phyloP scores from a whole-genome alignment of 768 basidiomycete genomes.

The Strobilomyces echinocephalus region DNA sequence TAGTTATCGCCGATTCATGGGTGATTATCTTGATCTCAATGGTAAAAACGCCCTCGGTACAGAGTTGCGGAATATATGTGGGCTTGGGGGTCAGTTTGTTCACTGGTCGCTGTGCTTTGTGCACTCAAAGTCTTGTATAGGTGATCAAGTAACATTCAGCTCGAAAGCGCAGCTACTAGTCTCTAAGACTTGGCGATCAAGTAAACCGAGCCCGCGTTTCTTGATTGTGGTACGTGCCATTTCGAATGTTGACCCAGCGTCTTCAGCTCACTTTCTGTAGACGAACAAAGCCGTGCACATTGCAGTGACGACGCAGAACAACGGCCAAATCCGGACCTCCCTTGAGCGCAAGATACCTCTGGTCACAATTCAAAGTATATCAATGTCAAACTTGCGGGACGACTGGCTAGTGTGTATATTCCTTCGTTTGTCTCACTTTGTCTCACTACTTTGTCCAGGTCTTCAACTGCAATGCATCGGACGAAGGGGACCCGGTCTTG shows the following conservation, averaged over 20 bases:
- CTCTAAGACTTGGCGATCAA: slow-evolving; percentile 80
- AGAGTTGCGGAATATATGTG: slow-evolving; percentile 67
- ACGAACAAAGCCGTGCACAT: slow-evolving; percentile 77
- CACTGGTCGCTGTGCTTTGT: background rate
- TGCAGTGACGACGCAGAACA: slow-evolving; percentile 54
- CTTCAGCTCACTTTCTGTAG: slow-evolving; percentile 7
- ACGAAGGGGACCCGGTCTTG: slow-evolving; percentile 94
- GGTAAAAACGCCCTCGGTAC: slow-evolving; percentile 74
- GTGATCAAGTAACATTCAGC: slow-evolving; percentile 82
- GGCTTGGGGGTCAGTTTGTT: slow-evolving; percentile 58
- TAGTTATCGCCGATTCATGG: slow-evolving; percentile 91
- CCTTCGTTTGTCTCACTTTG: background rate
- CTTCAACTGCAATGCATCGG: slow-evolving; percentile 71
- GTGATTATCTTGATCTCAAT: slow-evolving; percentile 92
- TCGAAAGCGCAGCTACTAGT: slow-evolving; percentile 76
- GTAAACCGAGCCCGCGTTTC: slow-evolving; percentile 87
- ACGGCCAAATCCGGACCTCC: slow-evolving; percentile 52
- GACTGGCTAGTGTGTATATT: slow-evolving; percentile 79
- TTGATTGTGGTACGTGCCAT: slow-evolving; percentile 69
- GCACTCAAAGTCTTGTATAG: slow-evolving; percentile 30
- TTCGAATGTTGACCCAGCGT: background rate
- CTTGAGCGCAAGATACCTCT: slow-evolving; percentile 89
- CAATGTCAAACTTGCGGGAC: slow-evolving; percentile 84
- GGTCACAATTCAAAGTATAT: slow-evolving; percentile 80
- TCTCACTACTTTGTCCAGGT: slow-evolving; percentile 43